Evolutionary conservation across 2,329 filamentous ascomycete genomes (phyloP), one percentile per base, ranked within the genome.

Genomic region (Aspergillus sclerotialis): DNA sequence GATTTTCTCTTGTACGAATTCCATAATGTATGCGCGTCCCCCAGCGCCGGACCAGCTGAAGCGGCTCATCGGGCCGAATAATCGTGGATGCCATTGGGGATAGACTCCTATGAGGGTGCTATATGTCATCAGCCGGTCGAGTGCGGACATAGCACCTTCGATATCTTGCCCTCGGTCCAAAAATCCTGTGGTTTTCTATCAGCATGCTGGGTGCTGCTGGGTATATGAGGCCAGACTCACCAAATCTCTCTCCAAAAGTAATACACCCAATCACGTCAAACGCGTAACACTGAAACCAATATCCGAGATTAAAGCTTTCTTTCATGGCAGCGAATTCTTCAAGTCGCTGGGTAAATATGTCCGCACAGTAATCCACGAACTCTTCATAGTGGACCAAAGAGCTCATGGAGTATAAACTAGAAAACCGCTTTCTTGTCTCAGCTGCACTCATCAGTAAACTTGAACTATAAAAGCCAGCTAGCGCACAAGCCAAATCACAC

Each of bases 261-360:
- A 76, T 69, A 24, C 68, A 60, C 0, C 69, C 70, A 18, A 76
- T 72, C 1, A 74, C 68, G 30, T 60, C 56, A 32, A 60, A 58
- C 2, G 56, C 53, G 37, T 58, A 60, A 16, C 53, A 58, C 30
- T 60, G 56, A 23, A 60, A 46, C 54, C 56, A 60, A 32, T 74
- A 38, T 1, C 49, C 48, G 0, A 60, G 42, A 39, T 75, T 58
- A 3, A 73, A 42, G 0, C 39, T 34, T 3, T 52, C 11, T 0
- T 46, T 46, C 0, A 38, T 33, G 0, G 39, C 32, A 2, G 65
- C 58, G 8, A 65, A 56, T 35, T 69, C 64, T 1, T 27, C 34
- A 19, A 73, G 51, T 2, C 60, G 50, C 16, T 52, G 40, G 1
- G 48, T 36, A 14, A 74, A 61, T 0, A 73, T 39, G 9, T 63